Base-by-base conservation (phyloP, 176 grass and related monocot genomes). In the Alopecurus myosuroides region DNA sequence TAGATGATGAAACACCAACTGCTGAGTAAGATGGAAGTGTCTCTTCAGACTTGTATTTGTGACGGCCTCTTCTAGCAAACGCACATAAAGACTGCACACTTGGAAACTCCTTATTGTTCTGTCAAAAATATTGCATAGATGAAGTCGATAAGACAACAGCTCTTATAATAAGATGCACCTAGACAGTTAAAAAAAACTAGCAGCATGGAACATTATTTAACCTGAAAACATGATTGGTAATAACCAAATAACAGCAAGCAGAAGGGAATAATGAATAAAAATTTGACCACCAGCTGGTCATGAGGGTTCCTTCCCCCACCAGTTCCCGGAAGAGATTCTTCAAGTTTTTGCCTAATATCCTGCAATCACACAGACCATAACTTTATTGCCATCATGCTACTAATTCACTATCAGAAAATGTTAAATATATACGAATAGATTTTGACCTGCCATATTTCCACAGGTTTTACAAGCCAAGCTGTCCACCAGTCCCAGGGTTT, bases 401-500 rank as follows among this genome's bases (percentile, higher is more conserved):
- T 23, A 34, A 69, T 77, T 82, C 56, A 76, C 40, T 45, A 86
- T 81, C 58, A 78, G 20, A 23, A 10, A 57, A 61, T 86, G 73
- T 22, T 78, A 36, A 9, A 61, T 65, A 64, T 49, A 18, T 53
- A 50, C 76, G 75, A 62, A 70, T 26, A 36, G 9, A 33, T 49
- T 71, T 77, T 86, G 70, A 95, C 96, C 96, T 98, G 96, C 96
- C 96, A 98, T 55, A 92, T 88, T 87, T 92, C 91, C 12, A 98
- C 93, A 81, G 96, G 93, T 88, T 98, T 98, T 81, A 98, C 81
- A 68, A 98, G 89, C 96, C 96, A 98, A 81, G 91, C 93, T 61
- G 96, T 94, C 81, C 85, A 98, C 96, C 96, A 98, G 82, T 98
- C 93, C 96, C 96, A 98, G 60, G 96, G 96, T 88, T 98, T 98